Evolutionary conservation across 352 stramenopile species (phyloP).

Genomic region (Phytophthora pini): DNA sequence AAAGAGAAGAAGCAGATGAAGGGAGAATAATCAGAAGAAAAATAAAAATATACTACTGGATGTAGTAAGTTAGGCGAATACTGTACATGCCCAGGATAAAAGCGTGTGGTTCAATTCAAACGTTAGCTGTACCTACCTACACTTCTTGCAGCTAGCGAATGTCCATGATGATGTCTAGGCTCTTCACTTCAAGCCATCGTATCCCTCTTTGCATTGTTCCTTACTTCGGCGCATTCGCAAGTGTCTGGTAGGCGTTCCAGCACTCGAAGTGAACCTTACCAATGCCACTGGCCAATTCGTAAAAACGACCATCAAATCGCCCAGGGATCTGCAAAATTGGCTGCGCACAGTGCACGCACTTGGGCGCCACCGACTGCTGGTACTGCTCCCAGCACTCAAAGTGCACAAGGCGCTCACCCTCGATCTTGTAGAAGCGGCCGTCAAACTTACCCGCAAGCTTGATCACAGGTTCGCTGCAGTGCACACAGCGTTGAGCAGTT

Average conservation of each 20-base stretch:
- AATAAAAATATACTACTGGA: too few relatives aligned
- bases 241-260: conserved; percentile 78
- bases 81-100: neutral
- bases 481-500: conserved; percentile 76
- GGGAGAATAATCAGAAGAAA: too few relatives aligned
- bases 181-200: conserved; percentile 29
- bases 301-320: conserved; percentile 85
- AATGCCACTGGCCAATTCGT: conserved; percentile 74
- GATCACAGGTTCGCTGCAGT: conserved; percentile 74
- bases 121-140: conserved; percentile 16
- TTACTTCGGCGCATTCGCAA: conserved; percentile 38
- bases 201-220: neutral
- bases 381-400: conserved; percentile 90
- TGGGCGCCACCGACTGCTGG: conserved; percentile 70
- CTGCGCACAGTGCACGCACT: conserved; percentile 80
- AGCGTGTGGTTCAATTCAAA: conserved; percentile 14
- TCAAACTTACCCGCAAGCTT: conserved; percentile 77
- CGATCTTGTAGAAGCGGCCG: conserved; percentile 89
- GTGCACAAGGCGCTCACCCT: conserved; percentile 71
- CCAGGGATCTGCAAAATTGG: conserved; percentile 77
- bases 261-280: conserved; percentile 90
- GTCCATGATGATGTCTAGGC: conserved; percentile 9
- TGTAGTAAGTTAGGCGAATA: neutral
- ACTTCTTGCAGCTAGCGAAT: conserved; percentile 8
- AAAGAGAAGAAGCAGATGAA: too few relatives aligned